Percentiles rank a stretch among this genome's conserved stretches.
phyloP scores from a whole-genome alignment of 139 green algal genomes.

The Zygnema cylindricum region DNA sequence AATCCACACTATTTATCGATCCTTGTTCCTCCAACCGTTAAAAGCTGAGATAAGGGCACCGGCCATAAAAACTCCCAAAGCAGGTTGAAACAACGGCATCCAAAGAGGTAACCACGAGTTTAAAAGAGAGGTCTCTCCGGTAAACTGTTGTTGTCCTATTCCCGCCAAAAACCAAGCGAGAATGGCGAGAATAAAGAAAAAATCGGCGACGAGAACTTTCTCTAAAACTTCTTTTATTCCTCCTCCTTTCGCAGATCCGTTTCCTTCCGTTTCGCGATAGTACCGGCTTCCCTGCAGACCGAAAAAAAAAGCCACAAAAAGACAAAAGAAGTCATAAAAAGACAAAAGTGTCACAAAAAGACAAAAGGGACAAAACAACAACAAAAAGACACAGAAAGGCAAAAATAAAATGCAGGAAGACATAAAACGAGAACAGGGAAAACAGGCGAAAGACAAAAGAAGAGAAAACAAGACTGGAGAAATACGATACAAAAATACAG shows the following conservation, averaged over 20 bases:
- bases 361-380: no score
- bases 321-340: no score
- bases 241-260: background rate
- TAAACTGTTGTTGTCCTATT: conserved; percentile 2
- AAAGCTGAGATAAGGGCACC: conserved; percentile 30
- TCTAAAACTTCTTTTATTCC: conserved; percentile 44
- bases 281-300: no score
- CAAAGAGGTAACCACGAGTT: conserved; percentile 46
- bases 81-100: conserved; percentile 46
- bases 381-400: no score
- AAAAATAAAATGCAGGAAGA: no score
- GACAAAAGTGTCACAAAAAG: no score
- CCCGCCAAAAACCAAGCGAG: conserved; percentile 45
- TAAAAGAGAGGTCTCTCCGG: conserved; percentile 9
- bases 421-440: no score
- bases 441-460: no score
- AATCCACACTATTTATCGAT: no score
- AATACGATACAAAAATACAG: no score
- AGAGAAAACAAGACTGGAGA: no score
- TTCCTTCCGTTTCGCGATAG: background rate
- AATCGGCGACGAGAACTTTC: conserved; percentile 53
- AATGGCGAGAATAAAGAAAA: conserved; percentile 41
- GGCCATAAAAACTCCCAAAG: conserved; percentile 47
- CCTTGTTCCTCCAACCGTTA: conserved; percentile 12
- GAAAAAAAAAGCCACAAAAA: no score